Evolutionary conservation across 1,284 basidiomycete species (phyloP).

Genomic region (Anthracocystis walkeri): DNA sequence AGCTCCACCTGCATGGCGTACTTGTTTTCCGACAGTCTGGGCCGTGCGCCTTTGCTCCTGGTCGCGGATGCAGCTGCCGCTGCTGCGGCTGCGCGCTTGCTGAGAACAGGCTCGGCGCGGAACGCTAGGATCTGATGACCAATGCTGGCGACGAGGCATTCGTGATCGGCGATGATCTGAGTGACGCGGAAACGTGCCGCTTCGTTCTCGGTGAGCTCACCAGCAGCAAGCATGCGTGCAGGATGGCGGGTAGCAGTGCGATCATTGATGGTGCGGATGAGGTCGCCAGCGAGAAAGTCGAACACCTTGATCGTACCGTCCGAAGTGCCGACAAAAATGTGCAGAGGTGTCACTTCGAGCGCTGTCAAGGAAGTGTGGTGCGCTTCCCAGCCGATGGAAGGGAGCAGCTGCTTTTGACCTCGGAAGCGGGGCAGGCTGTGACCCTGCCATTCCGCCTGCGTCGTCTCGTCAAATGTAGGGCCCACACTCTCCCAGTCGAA

Average conservation of each 20-base stretch:
- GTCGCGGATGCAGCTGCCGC: slow-evolving; percentile 19
- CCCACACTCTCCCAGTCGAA: slow-evolving; percentile 62
- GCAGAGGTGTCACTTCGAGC: slow-evolving; percentile 54
- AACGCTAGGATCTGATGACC: slow-evolving; percentile 79
- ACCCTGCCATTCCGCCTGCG: slow-evolving; percentile 55
- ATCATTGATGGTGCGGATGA: slow-evolving; percentile 66
- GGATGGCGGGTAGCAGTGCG: slow-evolving; percentile 69
- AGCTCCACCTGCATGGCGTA: slow-evolving; percentile 52
- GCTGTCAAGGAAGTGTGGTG: slow-evolving; percentile 62
- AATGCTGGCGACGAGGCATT: slow-evolving; percentile 76
- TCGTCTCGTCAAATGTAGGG: slow-evolving; percentile 26
- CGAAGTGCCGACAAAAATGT: slow-evolving; percentile 67
- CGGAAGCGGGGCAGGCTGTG: slow-evolving; percentile 75
- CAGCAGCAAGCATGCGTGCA: slow-evolving; percentile 75
- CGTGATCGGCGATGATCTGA: slow-evolving; percentile 77
- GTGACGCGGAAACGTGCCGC: slow-evolving; percentile 74
- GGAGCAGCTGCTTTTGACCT: slow-evolving; percentile 75
- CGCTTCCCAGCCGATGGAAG: slow-evolving; percentile 56
- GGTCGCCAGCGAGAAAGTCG: slow-evolving; percentile 76
- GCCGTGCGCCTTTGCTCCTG: slow-evolving; percentile 20
- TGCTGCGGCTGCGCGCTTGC: slow-evolving; percentile 28
- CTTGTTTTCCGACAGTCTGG: slow-evolving; percentile 43
- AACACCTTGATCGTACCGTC: slow-evolving; percentile 77
- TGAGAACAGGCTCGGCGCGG: slow-evolving; percentile 74
- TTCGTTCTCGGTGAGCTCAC: slow-evolving; percentile 70